Base-by-base conservation (phyloP, 148 eudicot species). In the Oxyria digyna region DNA sequence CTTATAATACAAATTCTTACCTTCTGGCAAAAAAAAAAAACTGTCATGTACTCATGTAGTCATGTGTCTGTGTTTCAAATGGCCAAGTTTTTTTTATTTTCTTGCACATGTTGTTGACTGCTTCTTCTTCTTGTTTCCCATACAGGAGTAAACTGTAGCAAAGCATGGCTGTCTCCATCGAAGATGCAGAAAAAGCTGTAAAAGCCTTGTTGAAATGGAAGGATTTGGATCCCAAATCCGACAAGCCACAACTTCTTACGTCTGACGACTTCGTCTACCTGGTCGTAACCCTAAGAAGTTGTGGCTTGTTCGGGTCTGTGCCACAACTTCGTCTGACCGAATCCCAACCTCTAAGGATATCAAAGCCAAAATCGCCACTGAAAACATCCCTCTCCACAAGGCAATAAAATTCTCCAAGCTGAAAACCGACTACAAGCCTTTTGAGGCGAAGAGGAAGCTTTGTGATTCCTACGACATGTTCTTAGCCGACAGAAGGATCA, bases 391-490 rank as follows among this genome's bases (percentile, higher is more conserved):
- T 1, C 67, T 86, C 11, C 49, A 83, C 0, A 84, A 88, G 78
- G 85, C 84, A 3, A 62, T 88, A 0, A 86, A 78, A 52, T 63
- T 86, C 0, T 74, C 81, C 1, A 86, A 88, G 69, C 68, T 88
- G 42, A 86, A 82, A 76, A 67, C 81, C 3, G 80, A 88, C 33
- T 86, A 86, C 71, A 88, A 84, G 52, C 74, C 95, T 7, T 79
- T 72, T 50, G 95, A 88, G 67, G 80, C 81, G 1, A 88, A 84
- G 72, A 48, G 88, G 29, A 88, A 88, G 83, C 72, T 88, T 1
- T 88, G 91, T 40, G 84, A 86, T 67, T 84, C 87, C 0, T 88
- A 75, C 71, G 95, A 88, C 49, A 9, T 86, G 78, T 88, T 88
- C 21, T 72, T 88, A 59, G 84, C 84, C 40, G 95, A 88, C 48